Evolutionary conservation across 208 protist species (phyloP).

Genomic region (Angomonas deanei): DNA sequence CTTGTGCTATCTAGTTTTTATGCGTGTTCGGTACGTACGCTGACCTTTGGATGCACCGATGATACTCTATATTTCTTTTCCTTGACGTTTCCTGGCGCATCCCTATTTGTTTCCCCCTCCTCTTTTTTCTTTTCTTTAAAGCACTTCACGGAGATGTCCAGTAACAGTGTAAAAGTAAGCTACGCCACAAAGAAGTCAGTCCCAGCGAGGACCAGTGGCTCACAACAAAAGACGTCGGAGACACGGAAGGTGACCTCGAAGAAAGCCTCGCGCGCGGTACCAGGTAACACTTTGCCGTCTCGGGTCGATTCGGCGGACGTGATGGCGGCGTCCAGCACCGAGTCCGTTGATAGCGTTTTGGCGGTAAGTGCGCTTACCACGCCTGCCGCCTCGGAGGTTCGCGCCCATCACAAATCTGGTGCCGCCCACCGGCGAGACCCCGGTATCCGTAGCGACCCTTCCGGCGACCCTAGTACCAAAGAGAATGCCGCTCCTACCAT

Average conservation of each 20-base stretch:
- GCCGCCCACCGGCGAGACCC: neutral
- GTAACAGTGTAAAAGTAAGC: no score
- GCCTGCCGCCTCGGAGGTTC: slow-evolving; percentile 1
- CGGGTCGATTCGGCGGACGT: no score
- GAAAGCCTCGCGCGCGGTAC: no score
- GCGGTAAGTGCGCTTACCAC: slow-evolving; percentile 9
- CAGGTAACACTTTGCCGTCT: no score
- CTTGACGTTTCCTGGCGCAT: neutral
- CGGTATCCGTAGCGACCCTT: neutral
- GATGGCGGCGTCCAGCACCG: neutral
- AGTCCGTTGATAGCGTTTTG: neutral
- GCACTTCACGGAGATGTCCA: neutral
- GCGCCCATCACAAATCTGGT: neutral
- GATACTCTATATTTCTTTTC: slow-evolving; percentile 15
- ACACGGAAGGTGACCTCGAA: no score
- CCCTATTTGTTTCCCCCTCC: slow-evolving; percentile 1
- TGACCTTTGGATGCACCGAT: no score
- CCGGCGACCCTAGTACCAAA: neutral
- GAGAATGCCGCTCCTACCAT: neutral
- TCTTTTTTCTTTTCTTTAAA: slow-evolving; percentile 12
- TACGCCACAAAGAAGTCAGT: no score
- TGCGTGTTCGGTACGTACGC: no score
- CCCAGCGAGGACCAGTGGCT: no score
- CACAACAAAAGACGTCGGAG: no score
- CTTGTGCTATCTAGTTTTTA: no score